Percentiles rank a stretch among this genome's conserved stretches.
These are phyloP conservation scores for Tilletia setariae DNA, from an alignment of 1,284 basidiomycete species.

Conservation along the genomic window DNA sequence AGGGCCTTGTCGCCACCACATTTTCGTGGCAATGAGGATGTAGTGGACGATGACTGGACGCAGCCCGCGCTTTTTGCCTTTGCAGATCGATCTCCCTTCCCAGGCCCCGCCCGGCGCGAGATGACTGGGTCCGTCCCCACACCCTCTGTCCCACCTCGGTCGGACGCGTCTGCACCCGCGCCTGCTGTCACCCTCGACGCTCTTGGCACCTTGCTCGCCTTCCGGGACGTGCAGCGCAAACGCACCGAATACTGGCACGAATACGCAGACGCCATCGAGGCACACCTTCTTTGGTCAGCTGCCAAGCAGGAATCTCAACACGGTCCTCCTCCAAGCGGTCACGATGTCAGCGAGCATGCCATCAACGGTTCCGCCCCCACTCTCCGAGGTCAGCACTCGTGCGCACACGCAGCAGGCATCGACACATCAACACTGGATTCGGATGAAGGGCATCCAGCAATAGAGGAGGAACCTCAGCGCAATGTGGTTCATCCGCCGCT, in stretches of 20 bases:
- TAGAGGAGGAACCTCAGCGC: too few relatives aligned
- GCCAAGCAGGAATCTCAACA: not conserved
- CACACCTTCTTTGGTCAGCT: constrained; percentile 3
- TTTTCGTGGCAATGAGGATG: too few relatives aligned
- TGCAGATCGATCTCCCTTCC: too few relatives aligned
- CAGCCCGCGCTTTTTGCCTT: too few relatives aligned
- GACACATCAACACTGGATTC: not conserved
- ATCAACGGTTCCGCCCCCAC: not conserved
- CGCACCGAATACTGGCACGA: constrained; percentile 9
- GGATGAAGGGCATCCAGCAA: not conserved
- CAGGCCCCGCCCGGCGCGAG: too few relatives aligned
- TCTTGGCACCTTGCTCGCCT: not conserved
- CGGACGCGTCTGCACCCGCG: not conserved
- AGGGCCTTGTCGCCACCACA: too few relatives aligned
- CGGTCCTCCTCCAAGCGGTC: too few relatives aligned
- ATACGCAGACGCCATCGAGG: constrained; percentile 8
- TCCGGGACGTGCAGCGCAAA: constrained; percentile 12
- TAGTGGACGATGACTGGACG: too few relatives aligned
- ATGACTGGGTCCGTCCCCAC: too few relatives aligned
- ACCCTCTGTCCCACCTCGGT: too few relatives aligned
- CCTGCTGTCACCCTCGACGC: not conserved
- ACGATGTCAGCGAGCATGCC: not conserved
- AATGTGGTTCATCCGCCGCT: not conserved
- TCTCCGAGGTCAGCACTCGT: not conserved
- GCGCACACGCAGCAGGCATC: constrained; percentile 11